These are phyloP conservation scores for Metschnikowia baotianmanensis DNA, from an alignment of 805 yeast genomes.

Conservation along the genomic window DNA sequence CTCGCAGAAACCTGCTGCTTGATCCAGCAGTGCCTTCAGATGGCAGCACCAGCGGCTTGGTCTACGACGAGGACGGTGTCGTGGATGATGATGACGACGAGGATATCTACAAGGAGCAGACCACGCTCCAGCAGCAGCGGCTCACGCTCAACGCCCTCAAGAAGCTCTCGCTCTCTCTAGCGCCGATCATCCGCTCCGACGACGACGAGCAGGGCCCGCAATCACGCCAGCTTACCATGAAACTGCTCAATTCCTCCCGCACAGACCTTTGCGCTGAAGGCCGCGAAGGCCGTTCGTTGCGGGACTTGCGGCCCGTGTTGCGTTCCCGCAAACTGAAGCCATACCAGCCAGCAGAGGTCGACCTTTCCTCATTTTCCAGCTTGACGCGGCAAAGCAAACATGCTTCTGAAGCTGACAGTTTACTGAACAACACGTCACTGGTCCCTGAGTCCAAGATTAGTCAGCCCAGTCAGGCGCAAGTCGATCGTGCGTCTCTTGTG, in stretches of 20 bases:
- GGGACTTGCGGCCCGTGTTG: conserved; percentile 6
- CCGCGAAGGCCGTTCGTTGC: conserved; percentile 1
- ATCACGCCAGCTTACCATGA: conserved; percentile 15
- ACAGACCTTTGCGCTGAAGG: conserved; percentile 1
- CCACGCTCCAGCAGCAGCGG: conserved; percentile 40
- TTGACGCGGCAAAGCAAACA: conserved; percentile 38
- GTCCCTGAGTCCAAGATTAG: conserved; percentile 4
- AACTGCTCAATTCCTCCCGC: conserved; percentile 11
- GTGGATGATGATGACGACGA: conserved; percentile 18
- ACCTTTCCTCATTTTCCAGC: conserved; percentile 42
- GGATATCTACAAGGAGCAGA: conserved; percentile 33
- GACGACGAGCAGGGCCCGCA: conserved; percentile 19
- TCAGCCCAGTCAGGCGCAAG: conserved; percentile 8
- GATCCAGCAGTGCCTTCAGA: conserved; percentile 1
- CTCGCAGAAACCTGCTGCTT: not conserved
- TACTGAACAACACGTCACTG: too few relatives aligned
- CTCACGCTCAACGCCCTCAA: conserved; percentile 43
- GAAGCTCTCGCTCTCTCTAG: conserved; percentile 41
- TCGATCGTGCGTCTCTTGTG: conserved; percentile 7
- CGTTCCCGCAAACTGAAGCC: conserved; percentile 25
- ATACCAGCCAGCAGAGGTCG: conserved; percentile 47
- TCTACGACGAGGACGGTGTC: not conserved
- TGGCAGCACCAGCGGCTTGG: not conserved
- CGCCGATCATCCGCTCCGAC: conserved; percentile 33
- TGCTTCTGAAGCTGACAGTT: not conserved